Percentiles rank a stretch among this genome's conserved stretches.
Evolutionary conservation across 345 rosid genomes (phyloP).

Genomic region (Eucalyptus erythrocorys): DNA sequence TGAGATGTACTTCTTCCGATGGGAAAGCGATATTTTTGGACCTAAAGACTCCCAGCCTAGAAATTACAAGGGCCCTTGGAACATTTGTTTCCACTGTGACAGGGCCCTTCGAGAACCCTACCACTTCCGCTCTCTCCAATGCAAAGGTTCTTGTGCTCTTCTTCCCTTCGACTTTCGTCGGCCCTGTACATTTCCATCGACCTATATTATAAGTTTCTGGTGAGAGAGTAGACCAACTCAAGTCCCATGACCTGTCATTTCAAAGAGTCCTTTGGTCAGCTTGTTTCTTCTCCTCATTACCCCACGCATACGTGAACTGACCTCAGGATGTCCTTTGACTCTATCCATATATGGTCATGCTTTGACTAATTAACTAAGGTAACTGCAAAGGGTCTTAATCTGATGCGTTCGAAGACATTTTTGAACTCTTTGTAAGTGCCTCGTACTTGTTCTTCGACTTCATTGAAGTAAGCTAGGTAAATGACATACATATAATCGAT

Average conservation of each 20-base stretch:
- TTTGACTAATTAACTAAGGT: not conserved
- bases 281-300: not conserved
- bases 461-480: not conserved
- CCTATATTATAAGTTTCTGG: not conserved
- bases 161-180: not conserved
- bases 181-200: not conserved
- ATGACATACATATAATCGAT: not conserved
- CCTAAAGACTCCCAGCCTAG: conserved; percentile 71
- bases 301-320: not conserved
- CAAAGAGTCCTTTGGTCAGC: not conserved
- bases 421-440: not conserved
- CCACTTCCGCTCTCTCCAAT: conserved; percentile 78
- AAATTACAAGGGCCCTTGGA: conserved; percentile 51
- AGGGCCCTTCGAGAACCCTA: conserved; percentile 79
- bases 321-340: not conserved
- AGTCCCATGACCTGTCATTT: not conserved
- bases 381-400: not conserved
- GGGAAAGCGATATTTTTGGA: conserved; percentile 79
- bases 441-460: not conserved
- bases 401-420: not conserved
- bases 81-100: conserved; percentile 76
- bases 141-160: conserved; percentile 50
- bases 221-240: not conserved
- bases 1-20: not conserved
- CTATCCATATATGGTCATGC: not conserved